Base-by-base conservation (phyloP, 768 basidiomycete genomes). In the Psilocybe azurescens region DNA sequence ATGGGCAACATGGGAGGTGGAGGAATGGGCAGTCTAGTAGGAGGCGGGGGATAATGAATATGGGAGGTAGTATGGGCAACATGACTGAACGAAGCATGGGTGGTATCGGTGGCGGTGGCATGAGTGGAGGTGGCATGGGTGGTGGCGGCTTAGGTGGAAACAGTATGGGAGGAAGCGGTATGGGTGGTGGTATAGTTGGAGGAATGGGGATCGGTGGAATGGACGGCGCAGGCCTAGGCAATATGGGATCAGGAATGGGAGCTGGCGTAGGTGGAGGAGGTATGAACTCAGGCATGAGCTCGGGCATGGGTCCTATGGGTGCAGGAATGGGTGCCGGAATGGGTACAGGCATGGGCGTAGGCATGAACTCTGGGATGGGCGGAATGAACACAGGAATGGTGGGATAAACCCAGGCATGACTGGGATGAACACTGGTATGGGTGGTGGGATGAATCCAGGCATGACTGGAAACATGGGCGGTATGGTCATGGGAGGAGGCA, bases 281-380 rank as follows among this genome's bases (percentile, higher is more conserved):
- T 13, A 65, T 65, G 60, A 53, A 53, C 18, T 46, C 58, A 1
- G 57, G 61, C 20, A 65, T 65, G 57, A 53, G 57, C 18, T 47
- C 56, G 2, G 56, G 61, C 8, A 53, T 62, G 50, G 61, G 50
- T 39, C 38, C 38, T 8, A 58, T 58, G 48, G 49, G 49, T n/a
- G 51, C 14, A 2, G 56, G 60, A 11, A 65, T 65, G 60, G 56
- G 33, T 10, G 33, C 10, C 33, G 33, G 33, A 36, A 36, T 36
- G 33, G 51, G 51, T 20, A 32, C n/a, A 8, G 41, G 41, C 5
- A 60, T 60, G 52, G 52, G 59, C n/a, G 59, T 50, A 5, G 53
- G 59, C 14, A 60, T 60, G 52, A 32, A 32, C 29, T 28, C 28
- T 3, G 54, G 58, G 1, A 64, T 64, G 58, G 55, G 52, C 16